Evolutionary conservation across 805 yeast species (phyloP), one percentile per base, ranked within the genome.

Genomic region (Starmerella vitae): DNA sequence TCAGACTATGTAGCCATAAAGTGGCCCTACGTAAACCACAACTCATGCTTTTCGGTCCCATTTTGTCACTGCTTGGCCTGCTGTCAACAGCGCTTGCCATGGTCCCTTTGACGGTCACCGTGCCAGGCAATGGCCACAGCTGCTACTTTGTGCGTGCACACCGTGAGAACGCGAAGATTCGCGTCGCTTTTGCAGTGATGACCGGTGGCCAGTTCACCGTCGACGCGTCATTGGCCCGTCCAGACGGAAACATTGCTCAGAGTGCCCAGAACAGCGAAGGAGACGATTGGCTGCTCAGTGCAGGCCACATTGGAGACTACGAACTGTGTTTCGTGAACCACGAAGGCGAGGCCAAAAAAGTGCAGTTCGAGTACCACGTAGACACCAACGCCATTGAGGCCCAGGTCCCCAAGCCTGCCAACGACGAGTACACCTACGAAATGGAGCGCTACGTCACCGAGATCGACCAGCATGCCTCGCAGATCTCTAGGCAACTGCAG

Each of bases 321-420:
- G 79, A 78, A 59, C 78, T 85, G 58, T 85, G 95, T 62, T 83
- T 85, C 64, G 63, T 74, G 52, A 80, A 82, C 59, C 80, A 74
- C 46, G 78, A 79, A 81, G 73, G 83, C 4, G 78, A 85, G 39
- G 86, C 80, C 55, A 84, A 83, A 62, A 74, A 78, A 38, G 76
- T 85, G 49, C 93, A 82, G 61, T 78, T 85, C 51, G 94, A 85
- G 55, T 71, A 85, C 54, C 70, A 49, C 28, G 47, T 47, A 46
- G 66, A 64, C 42, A 53, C 62, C 33, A 39, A 34, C 30, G 56
- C 60, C 37, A 68, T 74, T 58, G 68, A 66, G 49, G 86, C 88
- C 14, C 58, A 65, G 44, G 65, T 78, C 59, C 88, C 86, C 19
- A 67, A 45, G 19, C 30, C 45, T 5, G 52, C 49, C 19, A 51